Evolutionary conservation across 2,329 filamentous ascomycete species (phyloP), one percentile per base, ranked within the genome.

Genomic region (Lecanicillium sp.): DNA sequence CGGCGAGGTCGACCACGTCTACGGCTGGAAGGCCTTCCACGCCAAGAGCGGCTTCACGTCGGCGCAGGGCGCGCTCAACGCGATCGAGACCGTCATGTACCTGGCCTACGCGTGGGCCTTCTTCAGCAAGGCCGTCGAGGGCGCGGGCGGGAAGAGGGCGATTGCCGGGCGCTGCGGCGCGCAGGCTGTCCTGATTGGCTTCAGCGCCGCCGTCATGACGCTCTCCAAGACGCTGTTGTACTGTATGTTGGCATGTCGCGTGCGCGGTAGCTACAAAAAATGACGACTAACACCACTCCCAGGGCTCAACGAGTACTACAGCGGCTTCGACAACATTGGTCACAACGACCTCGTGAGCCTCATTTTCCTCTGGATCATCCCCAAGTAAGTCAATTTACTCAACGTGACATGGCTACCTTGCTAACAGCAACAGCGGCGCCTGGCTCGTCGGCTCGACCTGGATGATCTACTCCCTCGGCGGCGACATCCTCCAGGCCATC

Each of bases 1-100:
- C 69, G 87, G 84, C 49, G 70, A 74, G 43, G 73, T 95, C 55
- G 90, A 95, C 67, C 74, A 90, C 64, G 74, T 91, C 26, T 95
- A 95, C 69, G 88, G 89, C 33, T 84, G 77, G 72, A 82, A 84
- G 57, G 83, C 85, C 4, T 88, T 77, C 62, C 68, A 86, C 52
- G 73, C 73, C 14, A 65, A 73, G 19, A 81, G 83, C 61, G 88
- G 89, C 29, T 95, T 94, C 67, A 87, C 86, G 0, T 78, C 75
- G 35, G 87, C 88, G 30, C 89, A 95, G 72, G 77, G 77, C 23
- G 58, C 72, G 6, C 62, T 90, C 54, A 93, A 91, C 60, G 64
- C 79, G 6, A 56, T 87, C 46, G 87, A 93, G 72, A 81, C 78
- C 3, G 49, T 69, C 27, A 73, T 83, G 58, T 91, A 90, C 61